Evolutionary conservation across 2,329 filamentous ascomycete species (phyloP), one percentile per base, ranked within the genome.

Genomic region (Colletotrichum sp.): DNA sequence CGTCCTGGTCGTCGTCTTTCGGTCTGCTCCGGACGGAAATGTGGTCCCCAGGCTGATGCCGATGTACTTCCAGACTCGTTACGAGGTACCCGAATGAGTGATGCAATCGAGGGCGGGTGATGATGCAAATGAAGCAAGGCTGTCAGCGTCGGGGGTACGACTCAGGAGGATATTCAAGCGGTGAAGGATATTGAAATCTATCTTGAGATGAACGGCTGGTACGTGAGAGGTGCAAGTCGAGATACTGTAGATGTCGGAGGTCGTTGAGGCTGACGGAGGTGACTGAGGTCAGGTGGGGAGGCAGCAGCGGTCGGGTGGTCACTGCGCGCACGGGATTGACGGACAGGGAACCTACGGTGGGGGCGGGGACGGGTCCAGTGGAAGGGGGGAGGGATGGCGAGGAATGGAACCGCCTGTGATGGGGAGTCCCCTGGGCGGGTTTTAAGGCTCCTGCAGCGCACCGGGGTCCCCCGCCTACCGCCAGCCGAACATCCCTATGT

Each of bases 211-310:
- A 67, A 63, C 24, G 7, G 28, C 52, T 32, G 60, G 24, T 44
- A 59, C 49, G 52, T 71, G 24, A 52, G 9, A 32, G 26, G 26
- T 52, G 44, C 44, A 52, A 52, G n/a, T 21, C 44, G 44, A 52
- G 44, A 36, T 49, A 44, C 30, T 21, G 28, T 44, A 34, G n/a
- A 24, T 62, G 36, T 26, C 30, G 63, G 62, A 34, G 10, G 64
- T 64, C 57, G 44, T 49, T 44, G 62, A 71, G 72, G n/a, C n/a
- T n/a, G 72, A 75, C 28, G 67, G 68, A 55, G 70, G 55, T 67
- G 8, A 66, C 60, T 30, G 16, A 49, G 62, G 21, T 64, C 65
- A 68, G 65, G 65, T 68, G 65, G 65, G 65, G 65, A 57, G 65
- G 65, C 65, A 52, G 28, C 49, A 26, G 12, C 65, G 30, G 65